Evolutionary conservation across 2,329 filamentous ascomycete species (phyloP).

Genomic region (Phialophora chinensis): DNA sequence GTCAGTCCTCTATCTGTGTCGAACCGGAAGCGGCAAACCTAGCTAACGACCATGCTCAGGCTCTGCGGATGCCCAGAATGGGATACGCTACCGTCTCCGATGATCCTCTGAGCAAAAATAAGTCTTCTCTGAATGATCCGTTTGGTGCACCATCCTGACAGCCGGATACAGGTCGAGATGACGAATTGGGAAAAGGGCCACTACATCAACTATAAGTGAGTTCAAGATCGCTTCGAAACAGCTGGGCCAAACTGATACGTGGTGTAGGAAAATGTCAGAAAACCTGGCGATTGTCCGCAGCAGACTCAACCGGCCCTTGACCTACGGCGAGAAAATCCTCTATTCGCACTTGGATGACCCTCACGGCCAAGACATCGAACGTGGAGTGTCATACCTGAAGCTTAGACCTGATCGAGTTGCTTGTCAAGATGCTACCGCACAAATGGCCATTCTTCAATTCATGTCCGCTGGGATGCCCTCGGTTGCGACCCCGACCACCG

Average conservation of each 20-base stretch:
- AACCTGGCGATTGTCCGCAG: conserved; percentile 89
- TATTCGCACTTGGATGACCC: conserved; percentile 99
- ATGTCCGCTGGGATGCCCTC: conserved; percentile 98
- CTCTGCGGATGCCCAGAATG: conserved; percentile 35
- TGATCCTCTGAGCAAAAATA: conserved; percentile 83
- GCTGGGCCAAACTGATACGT: conserved; percentile 14
- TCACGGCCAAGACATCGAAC: conserved; percentile 93
- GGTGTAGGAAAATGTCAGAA: conserved; percentile 92
- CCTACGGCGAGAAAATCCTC: conserved; percentile 96
- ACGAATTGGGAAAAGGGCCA: conserved; percentile 95
- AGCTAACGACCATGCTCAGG: conserved; percentile 41
- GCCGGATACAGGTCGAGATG: conserved; percentile 73
- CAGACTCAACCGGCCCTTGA: conserved; percentile 90
- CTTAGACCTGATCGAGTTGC: conserved; percentile 96
- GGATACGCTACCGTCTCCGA: conserved; percentile 59
- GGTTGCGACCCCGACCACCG: conserved; percentile 91
- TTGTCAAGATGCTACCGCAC: conserved; percentile 98
- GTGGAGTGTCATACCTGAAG: conserved; percentile 93
- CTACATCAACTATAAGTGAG: conserved; percentile 92
- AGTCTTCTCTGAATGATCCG: conserved; percentile 13
- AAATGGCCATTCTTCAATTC: conserved; percentile 99
- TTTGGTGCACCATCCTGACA: conserved; percentile 23
- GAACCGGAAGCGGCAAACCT: conserved; percentile 11
- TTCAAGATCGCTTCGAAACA: not conserved
- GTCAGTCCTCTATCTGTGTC: conserved; percentile 45